Evolutionary conservation across 2,329 filamentous ascomycete species (phyloP), one percentile per base, ranked within the genome.

Genomic region (Chalaropsis thielavioides): DNA sequence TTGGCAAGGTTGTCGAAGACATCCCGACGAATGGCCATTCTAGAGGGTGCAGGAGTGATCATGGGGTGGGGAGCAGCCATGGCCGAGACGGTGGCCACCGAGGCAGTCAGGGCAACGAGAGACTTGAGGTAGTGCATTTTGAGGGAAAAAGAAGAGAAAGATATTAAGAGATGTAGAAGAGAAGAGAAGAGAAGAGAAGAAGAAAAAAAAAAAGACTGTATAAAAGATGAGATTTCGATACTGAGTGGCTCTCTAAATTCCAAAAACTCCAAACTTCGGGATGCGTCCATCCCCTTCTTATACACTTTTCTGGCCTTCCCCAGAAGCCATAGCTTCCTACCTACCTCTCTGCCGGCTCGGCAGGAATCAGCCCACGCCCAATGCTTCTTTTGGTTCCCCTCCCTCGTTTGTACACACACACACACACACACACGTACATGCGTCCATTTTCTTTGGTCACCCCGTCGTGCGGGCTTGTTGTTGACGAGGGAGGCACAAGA

Each of bases 61-160:
- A 64, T 64, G 43, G 67, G 68, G 54, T 65, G 27, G 19, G 64
- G 67, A 49, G 67, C 64, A 27, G 66, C 61, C 31, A 65, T 56
- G 49, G 67, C 68, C 51, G 66, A 56, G 59, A 65, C 67, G 54
- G 62, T 35, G 54, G 65, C 66, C 49, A 64, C 65, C 56, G 65
- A 61, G 62, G 61, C 22, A n/a, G 66, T 62, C 63, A 69, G 44
- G 54, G 68, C 35, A 62, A 63, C 11, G 31, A 65, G 44, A 62
- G 60, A 49, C 40, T 43, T 56, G 27, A 62, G 61, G 68, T 66
- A 40, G 44, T 65, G 67, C 68, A 69, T 69, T 38, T 38, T 67
- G 61, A 60, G 27, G 19, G 17, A 46, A 38, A 24, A 51, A 19
- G 46, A 51, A 24, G 22, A 24, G 10, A 19, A 24, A 24, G 19